Evolutionary conservation across 225 moss, liverwort and hornwort species (phyloP).

Genomic region (Pseudoscleropodium purum): DNA sequence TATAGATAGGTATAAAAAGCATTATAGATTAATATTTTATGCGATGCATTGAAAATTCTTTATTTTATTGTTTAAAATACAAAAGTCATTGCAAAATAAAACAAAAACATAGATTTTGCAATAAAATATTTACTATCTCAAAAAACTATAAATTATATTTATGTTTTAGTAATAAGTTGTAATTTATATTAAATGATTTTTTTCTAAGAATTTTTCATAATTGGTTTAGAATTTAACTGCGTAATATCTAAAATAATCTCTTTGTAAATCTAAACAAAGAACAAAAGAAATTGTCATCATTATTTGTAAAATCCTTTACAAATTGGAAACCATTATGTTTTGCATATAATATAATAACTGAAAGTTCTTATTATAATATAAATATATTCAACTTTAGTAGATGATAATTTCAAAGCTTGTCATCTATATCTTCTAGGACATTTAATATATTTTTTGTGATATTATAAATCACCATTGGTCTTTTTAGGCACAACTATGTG

Average conservation of each 20-base stretch:
- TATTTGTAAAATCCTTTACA: not conserved
- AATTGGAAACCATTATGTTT: not conserved
- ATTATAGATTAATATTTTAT: not conserved
- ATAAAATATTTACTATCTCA: not conserved
- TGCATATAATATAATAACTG: not conserved
- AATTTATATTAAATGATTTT: not conserved
- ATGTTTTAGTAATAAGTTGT: not conserved
- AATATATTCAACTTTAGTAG: not conserved
- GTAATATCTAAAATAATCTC: too few species aligned
- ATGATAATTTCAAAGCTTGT: not conserved
- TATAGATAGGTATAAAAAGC: not conserved
- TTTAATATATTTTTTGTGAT: not conserved
- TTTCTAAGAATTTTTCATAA: too few species aligned
- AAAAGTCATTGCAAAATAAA: too few species aligned
- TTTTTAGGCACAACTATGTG: too few species aligned
- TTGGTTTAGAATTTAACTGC: too few species aligned
- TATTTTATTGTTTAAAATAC: not conserved
- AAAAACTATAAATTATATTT: not conserved
- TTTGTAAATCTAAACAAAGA: not conserved
- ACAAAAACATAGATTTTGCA: fast-evolving
- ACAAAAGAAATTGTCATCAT: not conserved
- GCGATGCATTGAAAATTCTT: fast-evolving
- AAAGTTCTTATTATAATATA: not conserved
- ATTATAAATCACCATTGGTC: too few species aligned
- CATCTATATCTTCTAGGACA: not conserved